phyloP scores from a whole-genome alignment of 2,329 filamentous ascomycete genomes.

The Ophiocordyceps camponoti-leonardi region DNA sequence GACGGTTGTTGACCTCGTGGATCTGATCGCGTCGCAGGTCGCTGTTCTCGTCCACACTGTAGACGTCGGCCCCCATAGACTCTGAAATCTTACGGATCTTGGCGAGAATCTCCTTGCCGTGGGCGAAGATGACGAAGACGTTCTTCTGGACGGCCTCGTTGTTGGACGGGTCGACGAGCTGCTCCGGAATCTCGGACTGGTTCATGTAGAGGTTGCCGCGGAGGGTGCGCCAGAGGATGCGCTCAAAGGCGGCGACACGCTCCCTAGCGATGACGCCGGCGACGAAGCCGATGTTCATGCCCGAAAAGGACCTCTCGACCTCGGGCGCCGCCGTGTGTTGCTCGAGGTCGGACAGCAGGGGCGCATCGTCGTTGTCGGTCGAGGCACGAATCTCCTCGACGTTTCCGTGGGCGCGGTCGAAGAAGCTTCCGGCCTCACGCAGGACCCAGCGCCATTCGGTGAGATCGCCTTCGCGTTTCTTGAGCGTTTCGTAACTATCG shows the following conservation, averaged over 20 bases:
- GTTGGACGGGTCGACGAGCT: conserved; percentile 76
- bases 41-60: conserved; percentile 94
- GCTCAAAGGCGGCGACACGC: conserved; percentile 86
- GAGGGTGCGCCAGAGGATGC: conserved; percentile 92
- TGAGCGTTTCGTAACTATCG: conserved; percentile 95
- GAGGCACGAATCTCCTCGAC: conserved; percentile 93
- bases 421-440: conserved; percentile 91
- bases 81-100: conserved; percentile 99
- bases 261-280: conserved; percentile 90
- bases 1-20: conserved; percentile 86
- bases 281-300: conserved; percentile 98
- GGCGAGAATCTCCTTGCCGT: conserved; percentile 93
- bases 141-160: conserved; percentile 94
- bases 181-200: conserved; percentile 92
- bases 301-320: conserved; percentile 74
- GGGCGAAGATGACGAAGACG: conserved; percentile 97
- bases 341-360: conserved; percentile 82
- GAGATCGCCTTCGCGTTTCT: conserved; percentile 92
- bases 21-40: conserved; percentile 91
- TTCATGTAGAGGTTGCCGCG: conserved; percentile 99
- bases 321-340: conserved; percentile 53
- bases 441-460: conserved; percentile 98
- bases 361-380: conserved; percentile 79
- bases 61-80: conserved; percentile 87
- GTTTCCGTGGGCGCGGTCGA: conserved; percentile 87